Conservation (phyloP, 2,329 filamentous ascomycete genomes). For the Ophiostoma quercus region DNA sequence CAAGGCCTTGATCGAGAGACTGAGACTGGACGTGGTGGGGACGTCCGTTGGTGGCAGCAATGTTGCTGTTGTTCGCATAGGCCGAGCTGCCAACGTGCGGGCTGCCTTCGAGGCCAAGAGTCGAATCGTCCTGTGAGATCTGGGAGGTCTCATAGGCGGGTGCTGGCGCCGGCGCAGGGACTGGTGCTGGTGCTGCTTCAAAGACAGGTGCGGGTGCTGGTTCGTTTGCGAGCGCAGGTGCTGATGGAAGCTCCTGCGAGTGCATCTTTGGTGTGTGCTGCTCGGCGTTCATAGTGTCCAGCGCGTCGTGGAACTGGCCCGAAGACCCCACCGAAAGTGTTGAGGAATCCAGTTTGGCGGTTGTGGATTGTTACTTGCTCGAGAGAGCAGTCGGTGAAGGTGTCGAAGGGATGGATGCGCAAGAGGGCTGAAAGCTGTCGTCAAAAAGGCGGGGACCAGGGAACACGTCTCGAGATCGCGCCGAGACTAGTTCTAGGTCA, state of each 20-base stretch:
- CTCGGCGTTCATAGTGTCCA: constrained; percentile 48
- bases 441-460: constrained; percentile 5
- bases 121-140: constrained; percentile 41
- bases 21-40: constrained; percentile 43
- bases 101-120: constrained; percentile 46
- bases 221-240: constrained; percentile 18
- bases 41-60: constrained; percentile 30
- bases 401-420: neutral
- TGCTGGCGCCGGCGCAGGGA: neutral
- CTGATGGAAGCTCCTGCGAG: constrained; percentile 10
- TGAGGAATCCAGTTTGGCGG: constrained; percentile 48
- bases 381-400: neutral
- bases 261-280: constrained; percentile 29
- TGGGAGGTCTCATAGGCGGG: constrained; percentile 28
- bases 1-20: constrained; percentile 47
- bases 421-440: constrained; percentile 6
- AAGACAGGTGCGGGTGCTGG: neutral
- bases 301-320: constrained; percentile 49
- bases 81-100: constrained; percentile 35
- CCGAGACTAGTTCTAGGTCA: neutral
- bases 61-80: constrained; percentile 27
- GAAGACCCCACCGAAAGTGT: constrained; percentile 45
- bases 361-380: neutral
- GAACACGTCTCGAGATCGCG: neutral
- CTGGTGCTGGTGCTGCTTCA: neutral